A percentile compares a stretch with the other conserved stretches of the same genome.
Evolutionary conservation across 2,329 filamentous ascomycete genomes (phyloP).

Genomic region (Exophiala xenobiotica): DNA sequence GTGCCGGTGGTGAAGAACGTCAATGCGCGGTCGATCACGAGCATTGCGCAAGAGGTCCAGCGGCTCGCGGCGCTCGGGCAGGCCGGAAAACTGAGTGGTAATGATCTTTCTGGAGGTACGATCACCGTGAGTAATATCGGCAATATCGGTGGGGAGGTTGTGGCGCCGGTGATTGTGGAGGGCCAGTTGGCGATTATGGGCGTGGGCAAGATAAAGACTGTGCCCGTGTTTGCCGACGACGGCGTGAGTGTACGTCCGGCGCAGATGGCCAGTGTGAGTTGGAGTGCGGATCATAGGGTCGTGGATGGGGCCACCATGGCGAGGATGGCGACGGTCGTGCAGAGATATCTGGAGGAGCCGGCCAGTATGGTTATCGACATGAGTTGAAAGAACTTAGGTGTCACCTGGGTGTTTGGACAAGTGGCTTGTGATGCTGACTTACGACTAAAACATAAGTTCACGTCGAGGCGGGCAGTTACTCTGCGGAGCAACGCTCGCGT

Average conservation of each 20-base stretch:
- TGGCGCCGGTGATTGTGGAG: slow-evolving; percentile 86
- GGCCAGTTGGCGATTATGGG: slow-evolving; percentile 90
- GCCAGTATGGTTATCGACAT: slow-evolving; percentile 83
- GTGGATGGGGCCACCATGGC: slow-evolving; percentile 95
- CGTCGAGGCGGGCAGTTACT: no score
- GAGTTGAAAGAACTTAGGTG: no score
- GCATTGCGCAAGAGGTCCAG: slow-evolving; percentile 73
- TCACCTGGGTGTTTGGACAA: no score
- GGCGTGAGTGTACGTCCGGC: slow-evolving; percentile 65
- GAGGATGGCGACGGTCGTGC: slow-evolving; percentile 79
- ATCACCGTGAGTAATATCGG: slow-evolving; percentile 97
- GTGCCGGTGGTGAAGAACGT: slow-evolving; percentile 92
- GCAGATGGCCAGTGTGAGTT: slow-evolving; percentile 87
- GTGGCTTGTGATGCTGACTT: no score
- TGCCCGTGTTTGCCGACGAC: slow-evolving; percentile 71
- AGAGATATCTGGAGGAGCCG: slow-evolving; percentile 75
- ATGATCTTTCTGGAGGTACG: slow-evolving; percentile 80
- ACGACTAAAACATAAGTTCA: no score
- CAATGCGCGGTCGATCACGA: slow-evolving; percentile 69
- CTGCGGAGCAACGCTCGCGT: no score
- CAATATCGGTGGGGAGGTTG: slow-evolving; percentile 87
- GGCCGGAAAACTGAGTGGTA: slow-evolving; percentile 69
- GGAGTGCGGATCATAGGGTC: slow-evolving; percentile 92
- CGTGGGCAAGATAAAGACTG: slow-evolving; percentile 73
- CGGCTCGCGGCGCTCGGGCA: slow-evolving; percentile 72